Base-by-base conservation (phyloP, 768 basidiomycete genomes). In the Termitomyces titanicus region DNA sequence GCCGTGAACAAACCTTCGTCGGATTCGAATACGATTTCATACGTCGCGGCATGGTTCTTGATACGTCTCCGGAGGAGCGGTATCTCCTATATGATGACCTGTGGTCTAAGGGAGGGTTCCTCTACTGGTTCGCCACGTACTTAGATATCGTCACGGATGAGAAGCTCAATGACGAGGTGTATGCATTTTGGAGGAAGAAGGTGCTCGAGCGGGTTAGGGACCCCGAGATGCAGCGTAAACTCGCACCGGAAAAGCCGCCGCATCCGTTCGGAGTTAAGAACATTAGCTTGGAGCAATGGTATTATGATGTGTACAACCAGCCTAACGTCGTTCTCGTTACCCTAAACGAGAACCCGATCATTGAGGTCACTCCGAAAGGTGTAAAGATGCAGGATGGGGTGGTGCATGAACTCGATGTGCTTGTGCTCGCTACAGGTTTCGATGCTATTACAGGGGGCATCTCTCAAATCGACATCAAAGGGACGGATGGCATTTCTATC, bases 251-350 rank as follows among this genome's bases (percentile, higher is more conserved):
- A n/a, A n/a, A n/a, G n/a, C n/a, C n/a, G n/a, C n/a, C n/a, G 1
- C 66, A 68, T 46, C 64, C 67, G 5, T 64, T 68, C 17, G 67
- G 66, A 18, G 39, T 50, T 10, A 68, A 67, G 46, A 59, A 64
- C n/a, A 57, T 58, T 11, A 58, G 42, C 20, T 54, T 67, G 11
- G 67, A 68, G 56, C 61, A 64, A 33, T 31, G 42, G 1, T 67
- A 65, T 46, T 68, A 57, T 18, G 62, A 67, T 42, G 62, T 66
- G 7, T 66, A 53, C 54, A 66, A 68, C 53, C 64, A 61, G 51
- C 54, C 59, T 5, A 64, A 68, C 46, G 65, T 68, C 17, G 54
- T 51, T 3, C 64, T 68, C 20, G 29, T 66, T n/a, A n/a, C n/a
- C n/a, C n/a, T n/a, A n/a, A n/a, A n/a, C n/a, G n/a, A n/a, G n/a